Evolutionary conservation across 345 rosid genomes (phyloP), one percentile per base, ranked within the genome.

Genomic region (Salix dunnii): DNA sequence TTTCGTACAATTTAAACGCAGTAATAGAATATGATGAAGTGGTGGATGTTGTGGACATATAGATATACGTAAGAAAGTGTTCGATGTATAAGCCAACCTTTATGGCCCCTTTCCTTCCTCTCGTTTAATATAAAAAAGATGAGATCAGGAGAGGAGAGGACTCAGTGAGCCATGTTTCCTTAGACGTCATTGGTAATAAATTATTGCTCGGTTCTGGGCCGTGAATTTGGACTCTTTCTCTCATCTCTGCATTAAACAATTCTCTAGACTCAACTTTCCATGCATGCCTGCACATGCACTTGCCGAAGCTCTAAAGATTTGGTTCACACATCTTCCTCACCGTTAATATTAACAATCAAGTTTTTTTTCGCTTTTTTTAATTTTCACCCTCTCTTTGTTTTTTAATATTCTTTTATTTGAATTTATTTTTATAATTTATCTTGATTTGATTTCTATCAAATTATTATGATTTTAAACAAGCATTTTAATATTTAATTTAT

Each of bases 221-320:
- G 73, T 84, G 79, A 30, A 71, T 88, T 88, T 89, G 88, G 84
- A 80, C 80, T 74, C 71, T 89, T 81, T 72, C 83, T 79, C 82
- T 61, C 69, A 21, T 74, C 60, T 40, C 36, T 60, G 14, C 13
- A 70, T 33, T 1, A 43, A 74, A 48, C 2, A 72, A 55, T 84
- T 68, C 20, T 21, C 18, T 55, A 35, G 86, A 84, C 91, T 84
- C 91, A 78, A 78, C 87, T 90, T 90, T 86, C 94, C 90, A 88
- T 90, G 91, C 86, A 82, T 80, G 72, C 80, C 85, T 81, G 84
- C 91, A 88, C 94, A 87, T 90, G 91, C 88, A 84, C 84, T 81
- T 85, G 80, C 85, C 82, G 74, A 76, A 77, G 25, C 81, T 40
- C 13, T 40, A 40, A 40, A 40, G 43, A 40, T 40, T 40, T 40